phyloP scores from a whole-genome alignment of 176 grass and related monocot species.

The Musa itinerans region DNA sequence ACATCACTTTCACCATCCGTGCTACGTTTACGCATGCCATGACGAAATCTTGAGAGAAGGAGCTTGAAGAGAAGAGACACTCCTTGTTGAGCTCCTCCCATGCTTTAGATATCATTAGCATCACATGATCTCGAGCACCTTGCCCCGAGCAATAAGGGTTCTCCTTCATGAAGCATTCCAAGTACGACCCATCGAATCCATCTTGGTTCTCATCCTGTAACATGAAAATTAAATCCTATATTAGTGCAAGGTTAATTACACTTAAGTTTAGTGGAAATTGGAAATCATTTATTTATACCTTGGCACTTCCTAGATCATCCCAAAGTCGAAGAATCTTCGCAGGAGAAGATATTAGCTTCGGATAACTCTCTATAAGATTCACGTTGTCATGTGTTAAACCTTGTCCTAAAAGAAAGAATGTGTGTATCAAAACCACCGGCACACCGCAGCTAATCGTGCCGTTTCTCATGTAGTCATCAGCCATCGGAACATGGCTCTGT shows the following conservation, averaged over 20 bases:
- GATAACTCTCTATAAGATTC: constrained; percentile 1
- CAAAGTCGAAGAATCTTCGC: constrained; percentile 55
- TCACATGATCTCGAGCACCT: constrained; percentile 29
- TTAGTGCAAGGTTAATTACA: no score
- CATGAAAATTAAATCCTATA: neutral
- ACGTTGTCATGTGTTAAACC: neutral
- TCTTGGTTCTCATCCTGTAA: constrained; percentile 52
- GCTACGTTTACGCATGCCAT: constrained; percentile 19
- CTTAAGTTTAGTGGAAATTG: neutral
- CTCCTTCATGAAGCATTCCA: constrained; percentile 42
- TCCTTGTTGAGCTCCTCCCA: constrained; percentile 65
- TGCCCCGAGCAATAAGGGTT: constrained; percentile 13
- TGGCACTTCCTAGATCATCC: constrained; percentile 60
- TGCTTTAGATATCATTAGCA: constrained; percentile 26
- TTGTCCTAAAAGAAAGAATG: constrained; percentile 35
- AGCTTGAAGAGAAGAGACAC: constrained; percentile 17
- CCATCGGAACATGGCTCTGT: constrained; percentile 9
- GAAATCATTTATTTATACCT: constrained; percentile 12
- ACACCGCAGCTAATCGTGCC: constrained; percentile 30
- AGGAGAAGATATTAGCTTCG: constrained; percentile 20
- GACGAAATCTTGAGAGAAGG: constrained; percentile 12
- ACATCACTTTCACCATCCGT: constrained; percentile 62
- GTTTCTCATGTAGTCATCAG: constrained; percentile 46
- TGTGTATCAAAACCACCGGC: constrained; percentile 4
- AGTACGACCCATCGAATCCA: constrained; percentile 54